Evolutionary conservation across 495 filamentous ascomycete genomes (phyloP), one percentile per base, ranked within the genome.

Genomic region (Tuber melanosporum): DNA sequence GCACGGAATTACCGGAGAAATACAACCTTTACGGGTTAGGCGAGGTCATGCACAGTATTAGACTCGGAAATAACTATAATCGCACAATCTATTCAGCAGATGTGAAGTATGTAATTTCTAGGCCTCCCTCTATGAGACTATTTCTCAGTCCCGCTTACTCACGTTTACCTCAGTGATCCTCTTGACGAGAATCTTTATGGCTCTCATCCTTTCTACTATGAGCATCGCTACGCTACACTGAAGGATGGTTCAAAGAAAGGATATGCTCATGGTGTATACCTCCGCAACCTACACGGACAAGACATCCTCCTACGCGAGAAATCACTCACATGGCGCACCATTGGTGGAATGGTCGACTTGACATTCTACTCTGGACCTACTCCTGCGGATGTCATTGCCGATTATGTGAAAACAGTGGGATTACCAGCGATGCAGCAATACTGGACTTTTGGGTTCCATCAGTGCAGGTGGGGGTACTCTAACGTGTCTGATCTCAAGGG

Each of bases 261-360:
- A 66, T 66, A 66, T 66, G 91, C 92, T 1, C 94, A 97, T 83
- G 94, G 92, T 43, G 94, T 97, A n/a, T 93, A 96, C 84, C 85
- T 95, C 74, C 85, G 94, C 75, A 94, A 93, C 83, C 91, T 89
- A 46, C 92, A 94, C 81, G 94, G 93, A 20, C 95, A 95, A 91
- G 93, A 97, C 77, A 87, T 97, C 85, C 91, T 91, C 79, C 91
- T 96, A 85, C 88, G 90, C 79, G 85, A 86, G 71, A 92, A 94
- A 79, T 94, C 91, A 77, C 88, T 96, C 42, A 92, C 96, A 84
- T 97, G 95, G 85, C 94, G 95, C 82, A 89, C 89, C 43, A 85
- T 96, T 1, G 92, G 93, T 70, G 94, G 94, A 39, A 88, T 95
- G n/a, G 77, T 97, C n/a, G 94, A 97, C 84, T 90, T 97, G 71